These are phyloP conservation scores for Pleomassaria siparia DNA, from an alignment of 2,329 filamentous ascomycete species.

Conservation along the genomic window DNA sequence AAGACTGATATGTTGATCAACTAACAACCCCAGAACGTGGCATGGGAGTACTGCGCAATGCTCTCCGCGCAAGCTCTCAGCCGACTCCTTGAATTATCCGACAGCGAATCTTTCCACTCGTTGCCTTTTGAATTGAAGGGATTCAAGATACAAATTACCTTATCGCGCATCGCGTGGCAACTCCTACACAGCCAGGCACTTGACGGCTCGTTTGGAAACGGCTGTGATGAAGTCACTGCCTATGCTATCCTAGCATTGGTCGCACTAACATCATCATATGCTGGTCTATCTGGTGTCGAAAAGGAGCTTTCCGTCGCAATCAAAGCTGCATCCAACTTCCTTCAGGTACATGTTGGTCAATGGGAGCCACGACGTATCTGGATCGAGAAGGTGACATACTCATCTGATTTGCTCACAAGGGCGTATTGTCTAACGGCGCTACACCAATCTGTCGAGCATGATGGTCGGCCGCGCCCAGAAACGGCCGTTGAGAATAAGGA, in stretches of 20 bases:
- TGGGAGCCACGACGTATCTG: constrained; percentile 10
- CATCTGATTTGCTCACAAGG: constrained; percentile 17
- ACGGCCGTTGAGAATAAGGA: constrained; percentile 4
- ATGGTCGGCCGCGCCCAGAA: neutral
- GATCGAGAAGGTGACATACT: constrained; percentile 15
- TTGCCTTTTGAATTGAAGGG: constrained; percentile 5
- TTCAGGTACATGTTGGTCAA: constrained; percentile 5
- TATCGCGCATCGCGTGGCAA: neutral
- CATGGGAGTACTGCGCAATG: constrained; percentile 14
- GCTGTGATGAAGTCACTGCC: constrained; percentile 10
- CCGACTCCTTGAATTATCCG: constrained; percentile 9
- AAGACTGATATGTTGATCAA: neutral
- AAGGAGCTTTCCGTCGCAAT: constrained; percentile 7
- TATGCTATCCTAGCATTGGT: constrained; percentile 14
- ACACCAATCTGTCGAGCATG: constrained; percentile 7
- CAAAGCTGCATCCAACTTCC: constrained; percentile 9
- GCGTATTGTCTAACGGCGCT: constrained; percentile 32
- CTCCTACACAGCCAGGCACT: neutral
- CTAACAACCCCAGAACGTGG: constrained; percentile 5
- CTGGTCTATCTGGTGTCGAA: constrained; percentile 14
- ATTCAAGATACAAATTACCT: neutral
- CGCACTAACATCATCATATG: constrained; percentile 19
- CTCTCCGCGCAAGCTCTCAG: constrained; percentile 10
- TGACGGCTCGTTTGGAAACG: neutral
- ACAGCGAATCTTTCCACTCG: constrained; percentile 3